A percentile compares a stretch with the other conserved stretches of the same genome.
Conservation (phyloP, 2,329 filamentous ascomycete genomes). For the Fusarium tanahbumbuense region DNA sequence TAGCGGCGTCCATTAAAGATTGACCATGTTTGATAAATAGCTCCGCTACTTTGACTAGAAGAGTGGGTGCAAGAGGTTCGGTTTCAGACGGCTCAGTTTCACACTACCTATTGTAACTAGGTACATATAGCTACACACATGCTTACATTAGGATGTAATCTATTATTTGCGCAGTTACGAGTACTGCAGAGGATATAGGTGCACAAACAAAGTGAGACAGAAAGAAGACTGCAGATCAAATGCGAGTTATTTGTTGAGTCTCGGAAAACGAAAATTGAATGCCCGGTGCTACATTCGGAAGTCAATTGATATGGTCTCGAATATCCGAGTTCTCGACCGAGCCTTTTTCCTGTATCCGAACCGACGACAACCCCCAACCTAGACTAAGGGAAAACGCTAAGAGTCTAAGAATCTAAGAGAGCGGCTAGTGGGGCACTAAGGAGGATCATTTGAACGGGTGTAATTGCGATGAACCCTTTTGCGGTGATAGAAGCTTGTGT, state of each 20-base stretch:
- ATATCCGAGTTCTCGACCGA: slow-evolving; percentile 34
- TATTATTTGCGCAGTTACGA: slow-evolving; percentile 19
- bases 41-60: slow-evolving; percentile 9
- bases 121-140: not conserved
- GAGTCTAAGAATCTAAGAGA: not conserved
- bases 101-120: not conserved
- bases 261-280: not conserved
- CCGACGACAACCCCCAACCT: slow-evolving; percentile 24
- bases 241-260: not conserved
- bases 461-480: not conserved
- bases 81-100: slow-evolving; percentile 26
- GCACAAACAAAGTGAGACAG: slow-evolving; percentile 1
- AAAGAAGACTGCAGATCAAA: slow-evolving; percentile 1
- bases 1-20: not conserved
- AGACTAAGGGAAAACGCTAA: not conserved
- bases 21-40: not conserved
- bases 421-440: slow-evolving; percentile 6
- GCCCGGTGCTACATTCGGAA: slow-evolving; percentile 15
- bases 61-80: slow-evolving; percentile 6
- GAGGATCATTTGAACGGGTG: slow-evolving; percentile 3
- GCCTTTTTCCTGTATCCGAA: slow-evolving; percentile 12
- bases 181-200: not conserved
- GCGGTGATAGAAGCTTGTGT: slow-evolving; percentile 1
- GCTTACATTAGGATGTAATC: not conserved
- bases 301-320: slow-evolving; percentile 12